Evolutionary conservation across 2,329 filamentous ascomycete genomes (phyloP).

Genomic region (Ceratocystis alfenasii): DNA sequence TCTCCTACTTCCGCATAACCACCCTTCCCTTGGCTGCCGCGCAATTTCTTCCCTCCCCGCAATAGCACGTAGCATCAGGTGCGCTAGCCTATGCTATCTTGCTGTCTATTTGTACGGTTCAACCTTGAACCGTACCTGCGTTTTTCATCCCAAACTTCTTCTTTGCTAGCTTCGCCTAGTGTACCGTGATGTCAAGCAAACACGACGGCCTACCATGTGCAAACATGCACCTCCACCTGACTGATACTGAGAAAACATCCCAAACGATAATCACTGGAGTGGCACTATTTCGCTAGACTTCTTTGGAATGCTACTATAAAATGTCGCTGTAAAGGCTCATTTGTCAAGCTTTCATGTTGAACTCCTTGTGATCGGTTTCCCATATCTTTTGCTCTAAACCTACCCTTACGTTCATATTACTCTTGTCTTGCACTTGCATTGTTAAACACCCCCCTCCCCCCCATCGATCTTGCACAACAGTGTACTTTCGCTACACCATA

Average conservation of each 20-base stretch:
- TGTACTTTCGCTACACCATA: background rate
- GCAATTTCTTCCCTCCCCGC: background rate
- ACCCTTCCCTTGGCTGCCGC: background rate
- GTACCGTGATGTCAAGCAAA: background rate
- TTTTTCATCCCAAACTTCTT: conserved; percentile 1
- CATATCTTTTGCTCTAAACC: background rate
- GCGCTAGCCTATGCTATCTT: background rate
- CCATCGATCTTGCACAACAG: background rate
- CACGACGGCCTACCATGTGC: background rate
- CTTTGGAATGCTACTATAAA: background rate
- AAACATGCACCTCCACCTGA: background rate
- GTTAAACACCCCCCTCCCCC: background rate
- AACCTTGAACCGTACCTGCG: background rate
- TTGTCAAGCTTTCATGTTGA: background rate
- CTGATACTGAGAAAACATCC: background rate
- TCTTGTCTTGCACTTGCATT: background rate
- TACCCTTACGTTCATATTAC: background rate
- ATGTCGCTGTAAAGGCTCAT: background rate
- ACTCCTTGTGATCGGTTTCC: background rate
- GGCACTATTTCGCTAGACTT: background rate
- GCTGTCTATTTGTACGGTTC: background rate
- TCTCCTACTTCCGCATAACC: background rate
- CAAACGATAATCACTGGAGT: background rate
- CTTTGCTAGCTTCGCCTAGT: conserved; percentile 4
- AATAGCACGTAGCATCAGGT: background rate